Base-by-base conservation (phyloP, 2,329 filamentous ascomycete species). In the Botrytis porri region DNA sequence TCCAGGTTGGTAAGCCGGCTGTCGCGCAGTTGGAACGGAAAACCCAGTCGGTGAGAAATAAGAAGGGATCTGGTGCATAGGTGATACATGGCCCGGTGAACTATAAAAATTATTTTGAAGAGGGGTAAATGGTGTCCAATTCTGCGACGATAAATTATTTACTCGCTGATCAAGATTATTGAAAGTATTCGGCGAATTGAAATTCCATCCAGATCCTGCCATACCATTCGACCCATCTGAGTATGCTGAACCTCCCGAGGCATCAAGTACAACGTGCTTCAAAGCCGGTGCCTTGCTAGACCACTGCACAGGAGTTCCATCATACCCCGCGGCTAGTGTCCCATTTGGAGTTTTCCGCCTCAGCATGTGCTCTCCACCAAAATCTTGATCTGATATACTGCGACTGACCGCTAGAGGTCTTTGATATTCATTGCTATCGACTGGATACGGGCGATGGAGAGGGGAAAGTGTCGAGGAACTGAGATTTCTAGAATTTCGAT, bases 341-440 rank as follows among this genome's bases (percentile, higher is more conserved):
- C 95, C 96, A 79, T 91, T 95, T 7, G 95, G 96, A 14, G 95
- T 98, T 82, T 98, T 98, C 77, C 95, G 89, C 76, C 95, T 90
- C 73, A 98, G 85, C 78, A 93, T 92, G 81, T 97, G 90, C 81
- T 72, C 45, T 29, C 60, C 70, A 32, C 63, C 70, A 69, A 48
- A 69, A n/a, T 45, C 63, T 25, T 69, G 70, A 57, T 97, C 94
- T n/a, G 78, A 76, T 14, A 77, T 22, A 43, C 45, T 63, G 54
- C 65, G 57, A 32, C 65, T 59, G 25, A 60, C n/a, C 9, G 76
- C 62, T 37, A 74, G 73, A 45, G 73, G 65, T 70, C 75, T 76
- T 41, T 70, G 75, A 39, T 60, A 62, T 48, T 73, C 73, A 73
- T 77, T 70, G 45, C 71, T 75, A 35, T 78, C 78, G 61, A 80